Base-by-base conservation (phyloP, 176 grass and related monocot species). In the Zea luxurians region DNA sequence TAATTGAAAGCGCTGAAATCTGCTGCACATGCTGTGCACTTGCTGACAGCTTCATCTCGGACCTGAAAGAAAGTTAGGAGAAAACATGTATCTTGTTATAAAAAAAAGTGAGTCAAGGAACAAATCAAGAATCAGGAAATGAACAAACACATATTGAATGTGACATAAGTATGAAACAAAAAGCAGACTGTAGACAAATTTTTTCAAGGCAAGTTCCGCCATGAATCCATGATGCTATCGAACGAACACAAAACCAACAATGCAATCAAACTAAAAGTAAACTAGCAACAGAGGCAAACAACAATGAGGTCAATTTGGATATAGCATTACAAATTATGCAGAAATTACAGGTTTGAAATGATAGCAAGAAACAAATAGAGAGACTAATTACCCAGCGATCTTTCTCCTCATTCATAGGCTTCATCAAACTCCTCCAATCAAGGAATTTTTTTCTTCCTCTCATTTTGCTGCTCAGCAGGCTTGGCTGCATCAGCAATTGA, bases 1-100 rank as follows among this genome's bases (percentile, higher is more conserved):
- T 82, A 98, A 78, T 92, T 84, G 73, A 98, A 98, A 80, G 96
- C 96, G 80, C 78, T 93, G 81, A 98, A 98, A 88, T 94, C 83
- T 83, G 87, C 65, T 34, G 87, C 76, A 79, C 96, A 95, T 50
- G 63, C 78, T 18, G 89, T 94, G 88, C 96, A 98, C 76, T 92
- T 98, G 41, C 2, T 85, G 34, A 87, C 92, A n/a, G 88, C 92
- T 77, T 98, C 96, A 90, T 98, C 96, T 52, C 92, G 92, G 52
- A 98, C 90, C 96, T 98, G 61, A 73, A 68, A 70, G 36, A 40
- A 83, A 76, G 35, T 36, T 44, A 48, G 45, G 20, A 74, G n/a
- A 70, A 67, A 83, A 59, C 5, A 83, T 74, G 57, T 68, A 38
- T 9, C 8, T 0, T 8, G 64, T 20, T 60, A 68, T 27, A 27